Percentiles rank a stretch among this genome's conserved stretches.
Evolutionary conservation across 2,329 filamentous ascomycete species (phyloP).

Genomic region (Aspergillus sojae): DNA sequence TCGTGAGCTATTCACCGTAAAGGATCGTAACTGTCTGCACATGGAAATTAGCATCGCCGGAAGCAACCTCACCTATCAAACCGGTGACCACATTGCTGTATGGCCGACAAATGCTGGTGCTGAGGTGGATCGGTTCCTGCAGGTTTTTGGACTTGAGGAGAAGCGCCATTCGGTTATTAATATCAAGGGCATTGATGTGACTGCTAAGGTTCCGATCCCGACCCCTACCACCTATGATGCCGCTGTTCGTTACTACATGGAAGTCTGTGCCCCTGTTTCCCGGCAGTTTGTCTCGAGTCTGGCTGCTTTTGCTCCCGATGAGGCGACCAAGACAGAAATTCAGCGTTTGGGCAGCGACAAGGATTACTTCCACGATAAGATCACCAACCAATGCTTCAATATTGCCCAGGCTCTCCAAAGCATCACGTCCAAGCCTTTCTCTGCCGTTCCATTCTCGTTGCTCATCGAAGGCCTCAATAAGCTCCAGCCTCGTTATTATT

Average conservation of each 20-base stretch:
- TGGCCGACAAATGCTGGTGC: slow-evolving; percentile 95
- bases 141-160: slow-evolving; percentile 71
- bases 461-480: slow-evolving; percentile 93
- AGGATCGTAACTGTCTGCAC: slow-evolving; percentile 92
- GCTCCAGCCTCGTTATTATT: slow-evolving; percentile 97
- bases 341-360: slow-evolving; percentile 87
- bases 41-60: slow-evolving; percentile 90
- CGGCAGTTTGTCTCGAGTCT: slow-evolving; percentile 90
- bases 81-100: slow-evolving; percentile 93
- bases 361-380: slow-evolving; percentile 89
- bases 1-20: slow-evolving; percentile 84
- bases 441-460: slow-evolving; percentile 85
- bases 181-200: slow-evolving; percentile 89
- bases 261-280: slow-evolving; percentile 92
- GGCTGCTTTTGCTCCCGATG: slow-evolving; percentile 84
- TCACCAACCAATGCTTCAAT: slow-evolving; percentile 80
- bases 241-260: slow-evolving; percentile 91
- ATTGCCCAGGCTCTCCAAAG: slow-evolving; percentile 80
- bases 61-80: slow-evolving; percentile 90
- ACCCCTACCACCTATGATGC: slow-evolving; percentile 96
- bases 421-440: slow-evolving; percentile 76
- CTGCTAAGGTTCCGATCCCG: slow-evolving; percentile 96
- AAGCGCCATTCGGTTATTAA: slow-evolving; percentile 83
- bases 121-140: slow-evolving; percentile 88
- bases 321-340: slow-evolving; percentile 84